These are phyloP conservation scores for Aspergillus sp. DNA, from an alignment of 2,329 filamentous ascomycete genomes.

Conservation along the genomic window DNA sequence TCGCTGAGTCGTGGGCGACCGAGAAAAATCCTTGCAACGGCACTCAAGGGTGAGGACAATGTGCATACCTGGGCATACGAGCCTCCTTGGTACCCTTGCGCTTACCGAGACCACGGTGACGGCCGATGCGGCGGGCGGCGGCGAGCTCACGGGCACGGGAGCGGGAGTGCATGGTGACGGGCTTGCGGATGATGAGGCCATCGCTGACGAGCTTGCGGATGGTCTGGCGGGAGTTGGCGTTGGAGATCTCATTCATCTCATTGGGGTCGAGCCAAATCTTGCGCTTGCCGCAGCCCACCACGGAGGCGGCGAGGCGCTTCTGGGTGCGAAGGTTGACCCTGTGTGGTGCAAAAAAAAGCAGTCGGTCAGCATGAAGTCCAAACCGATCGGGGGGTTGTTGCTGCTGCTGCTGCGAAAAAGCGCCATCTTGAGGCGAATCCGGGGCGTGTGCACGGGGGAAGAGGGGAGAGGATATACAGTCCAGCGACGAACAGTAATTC, in stretches of 20 bases:
- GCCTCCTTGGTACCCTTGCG: constrained; percentile 99
- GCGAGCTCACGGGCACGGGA: constrained; percentile 93
- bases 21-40: background rate
- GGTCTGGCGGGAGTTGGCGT: constrained; percentile 99
- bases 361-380: constrained; percentile 35
- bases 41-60: background rate
- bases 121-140: constrained; percentile 88
- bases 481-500: constrained; percentile 23
- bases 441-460: constrained; percentile 9
- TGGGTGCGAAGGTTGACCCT: constrained; percentile 99
- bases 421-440: constrained; percentile 11
- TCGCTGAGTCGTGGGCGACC: background rate
- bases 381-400: constrained; percentile 15
- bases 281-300: constrained; percentile 98
- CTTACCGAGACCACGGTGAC: constrained; percentile 99
- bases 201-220: constrained; percentile 99
- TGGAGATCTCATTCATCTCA: constrained; percentile 98
- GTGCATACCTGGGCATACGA: constrained; percentile 91
- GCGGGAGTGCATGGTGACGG: constrained; percentile 99
- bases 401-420: constrained; percentile 4
- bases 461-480: constrained; percentile 8
- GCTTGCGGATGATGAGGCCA: constrained; percentile 99
- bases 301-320: constrained; percentile 99
- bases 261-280: constrained; percentile 99
- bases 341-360: constrained; percentile 52